Evolutionary conservation across 2,329 filamentous ascomycete genomes (phyloP), one percentile per base, ranked within the genome.

Genomic region (Pseudophaeomoniella oleicola): DNA sequence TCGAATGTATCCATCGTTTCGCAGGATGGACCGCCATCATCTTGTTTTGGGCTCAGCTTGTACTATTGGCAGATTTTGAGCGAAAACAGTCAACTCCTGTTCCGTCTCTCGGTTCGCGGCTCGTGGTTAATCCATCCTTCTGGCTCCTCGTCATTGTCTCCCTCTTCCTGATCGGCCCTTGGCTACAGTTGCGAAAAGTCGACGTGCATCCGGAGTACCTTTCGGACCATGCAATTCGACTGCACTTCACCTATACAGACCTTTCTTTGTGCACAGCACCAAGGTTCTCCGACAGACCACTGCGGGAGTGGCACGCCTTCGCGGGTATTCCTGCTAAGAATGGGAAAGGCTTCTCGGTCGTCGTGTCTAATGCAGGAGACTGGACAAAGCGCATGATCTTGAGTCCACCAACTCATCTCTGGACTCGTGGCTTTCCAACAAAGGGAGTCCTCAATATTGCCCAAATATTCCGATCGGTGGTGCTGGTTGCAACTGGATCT

Each of bases 271-370:
- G 72, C 42, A 66, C 69, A 39, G 68, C 66, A 32, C 63, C 73
- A 36, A 72, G 78, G 30, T 57, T 85, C 16, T 71, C 78, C 3
- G 67, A 69, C 37, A 63, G 66, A 5, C 79, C 80, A 0, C 61
- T 84, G 29, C 57, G 67, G 5, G 81, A 87, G 55, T 83, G 78
- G 67, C 81, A 87, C 57, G 72, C 75, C 0, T 87, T 87, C 50
- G 81, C 81, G 31, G 78, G 77, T 1, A 81, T 86, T 41, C 75
- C 79, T 1, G 67, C 73, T 40, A 64, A 70, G 2, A 51, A 63
- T 39, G 57, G 63, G 27, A 60, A 60, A 37, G 75, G 72, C 11
- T 83, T 78, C 57, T 82, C 77, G 0, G 62, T 81, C 18, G 60
- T 86, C 18, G 66, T 86, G 17, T 82, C 78, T 37, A 78, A 77